A percentile compares a stretch with the other conserved stretches of the same genome.
phyloP scores from a whole-genome alignment of 2,329 filamentous ascomycete species.

The Pyrenophora seminiperda region DNA sequence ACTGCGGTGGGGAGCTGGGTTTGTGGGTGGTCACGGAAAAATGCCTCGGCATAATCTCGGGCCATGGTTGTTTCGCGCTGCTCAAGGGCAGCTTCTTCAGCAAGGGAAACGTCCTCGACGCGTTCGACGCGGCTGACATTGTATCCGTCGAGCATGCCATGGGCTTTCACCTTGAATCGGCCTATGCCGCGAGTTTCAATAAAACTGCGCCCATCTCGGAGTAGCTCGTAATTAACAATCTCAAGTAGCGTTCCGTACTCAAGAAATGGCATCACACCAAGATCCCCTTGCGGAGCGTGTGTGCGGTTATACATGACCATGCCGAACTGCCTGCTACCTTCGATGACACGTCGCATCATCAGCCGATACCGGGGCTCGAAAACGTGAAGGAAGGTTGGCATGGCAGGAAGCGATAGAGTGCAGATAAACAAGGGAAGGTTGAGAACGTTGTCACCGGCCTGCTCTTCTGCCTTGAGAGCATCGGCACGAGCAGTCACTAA shows the following conservation, averaged over 20 bases:
- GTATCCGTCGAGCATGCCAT: slow-evolving; percentile 75
- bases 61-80: slow-evolving; percentile 64
- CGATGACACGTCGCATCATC: slow-evolving; percentile 82
- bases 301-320: slow-evolving; percentile 75
- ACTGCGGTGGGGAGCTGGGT: slow-evolving; percentile 28
- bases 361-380: slow-evolving; percentile 89
- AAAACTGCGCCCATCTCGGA: slow-evolving; percentile 80
- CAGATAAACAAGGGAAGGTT: slow-evolving; percentile 76
- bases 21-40: slow-evolving; percentile 43
- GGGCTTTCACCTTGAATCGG: slow-evolving; percentile 72
- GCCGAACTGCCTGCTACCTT: slow-evolving; percentile 77
- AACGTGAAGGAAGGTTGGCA: slow-evolving; percentile 85
- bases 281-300: slow-evolving; percentile 58
- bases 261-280: slow-evolving; percentile 64
- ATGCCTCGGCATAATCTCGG: slow-evolving; percentile 43
- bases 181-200: slow-evolving; percentile 78
- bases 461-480: slow-evolving; percentile 63
- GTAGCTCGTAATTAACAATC: slow-evolving; percentile 73
- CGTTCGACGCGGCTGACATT: slow-evolving; percentile 75
- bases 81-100: slow-evolving; percentile 79
- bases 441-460: slow-evolving; percentile 59
- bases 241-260: slow-evolving; percentile 79
- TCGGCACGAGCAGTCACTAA: slow-evolving; percentile 64
- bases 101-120: slow-evolving; percentile 79
- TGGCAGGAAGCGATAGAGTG: slow-evolving; percentile 77